Base-by-base conservation (phyloP, 2,329 filamentous ascomycete species). In the Hymenoscyphus fructigenus region DNA sequence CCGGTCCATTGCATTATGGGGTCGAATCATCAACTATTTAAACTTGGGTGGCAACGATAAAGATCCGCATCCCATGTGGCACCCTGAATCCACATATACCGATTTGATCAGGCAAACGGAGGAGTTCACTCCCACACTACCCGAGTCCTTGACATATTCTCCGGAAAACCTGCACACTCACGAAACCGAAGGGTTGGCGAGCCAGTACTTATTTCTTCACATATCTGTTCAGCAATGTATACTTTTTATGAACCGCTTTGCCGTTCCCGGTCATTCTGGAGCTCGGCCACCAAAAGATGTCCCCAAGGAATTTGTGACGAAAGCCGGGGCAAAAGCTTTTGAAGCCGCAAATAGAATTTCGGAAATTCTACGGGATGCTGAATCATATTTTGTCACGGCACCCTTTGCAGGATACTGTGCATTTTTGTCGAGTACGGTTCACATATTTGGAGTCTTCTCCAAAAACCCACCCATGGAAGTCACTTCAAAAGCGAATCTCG, bases 341-440 rank as follows among this genome's bases (percentile, higher is more conserved):
- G 86, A 90, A 58, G 91, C 94, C 6, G 95, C 95, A 3, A 93
- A 92, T 73, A 87, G 89, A 68, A 95, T 98, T 62, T 97, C 94
- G 0, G 86, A 89, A 34, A 81, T 98, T 57, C 85, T 98, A 59
- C 88, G 89, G 69, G 92, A 96, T 69, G 87, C 91, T 2, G 90
- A 93, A 72, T 85, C 90, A 14, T 88, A 94, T 75, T 88, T 90
- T 66, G 86, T 98, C 7, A 89, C 93, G 0, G 94, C 93, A 0
- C 95, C 95, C 0, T 98, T 98, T 76, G 91, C 93, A 1, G 94
- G 95, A 1, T 99, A 98, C 76, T 96, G 92, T 72, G 93, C 94
- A 1, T 98, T 97, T 75, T 87, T 93, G 26, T 93, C 94, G 1
- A 95, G 92, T 61, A 96, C 92, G 0, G 91, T 97, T n/a, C 95